Evolutionary conservation across 495 filamentous ascomycete genomes (phyloP), one percentile per base, ranked within the genome.

Genomic region (Penicillium argentinense): DNA sequence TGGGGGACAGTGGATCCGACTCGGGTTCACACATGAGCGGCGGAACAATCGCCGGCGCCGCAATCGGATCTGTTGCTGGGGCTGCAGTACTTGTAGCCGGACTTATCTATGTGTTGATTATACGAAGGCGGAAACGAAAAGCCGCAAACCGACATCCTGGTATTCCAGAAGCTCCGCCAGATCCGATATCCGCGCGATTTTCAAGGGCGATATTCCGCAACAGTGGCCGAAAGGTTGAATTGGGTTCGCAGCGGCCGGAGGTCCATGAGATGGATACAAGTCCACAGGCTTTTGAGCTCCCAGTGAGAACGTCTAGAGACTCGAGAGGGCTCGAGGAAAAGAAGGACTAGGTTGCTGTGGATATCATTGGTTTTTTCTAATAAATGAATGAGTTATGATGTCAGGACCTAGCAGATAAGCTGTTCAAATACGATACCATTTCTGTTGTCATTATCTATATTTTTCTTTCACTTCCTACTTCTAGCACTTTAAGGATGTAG

Each of bases 31-130:
- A 39, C 7, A 14, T 39, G 0, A 39, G 17, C 8, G 41, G 48
- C 16, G 83, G 86, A 28, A 67, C 82, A 4, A 34, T 81, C 4
- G 74, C 71, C 12, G 84, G 84, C 5, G 75, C 66, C 2, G 50
- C 75, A 19, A 80, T 86, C 40, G 84, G 84, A 2, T 72, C 71
- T 4, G 40, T 72, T n/a, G 47, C 30, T 1, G 52, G 32, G 17
- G 45, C 37, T 9, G 22, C 19, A 17, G 7, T 51, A 9, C 6
- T 51, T n/a, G 22, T 36, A 2, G 47, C 16, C 6, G 2, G 12
- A 9, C n/a, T 38, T n/a, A 17, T n/a, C 9, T 11, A 39, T 12
- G 5, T 32, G 6, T 11, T 22, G 11, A 40, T 40, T 16, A 11
- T 9, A 12, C 32, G 32, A 11, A 39, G 9, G 34, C 16, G 36